A percentile compares a stretch with the other conserved stretches of the same genome.
Conservation (phyloP, 345 rosid species). For the Corchorus olitorius region DNA sequence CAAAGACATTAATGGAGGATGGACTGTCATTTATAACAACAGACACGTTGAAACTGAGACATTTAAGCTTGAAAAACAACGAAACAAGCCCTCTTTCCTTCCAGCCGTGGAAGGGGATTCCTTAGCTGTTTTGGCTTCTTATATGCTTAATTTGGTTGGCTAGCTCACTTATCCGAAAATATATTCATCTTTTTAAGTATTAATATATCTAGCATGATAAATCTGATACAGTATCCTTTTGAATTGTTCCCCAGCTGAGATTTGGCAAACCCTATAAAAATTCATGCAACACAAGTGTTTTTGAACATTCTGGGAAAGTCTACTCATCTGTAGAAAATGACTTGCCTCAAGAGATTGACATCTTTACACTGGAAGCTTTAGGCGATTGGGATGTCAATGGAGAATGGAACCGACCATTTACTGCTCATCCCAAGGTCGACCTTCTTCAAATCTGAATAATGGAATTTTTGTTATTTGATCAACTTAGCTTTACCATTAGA, state of each 20-base stretch:
- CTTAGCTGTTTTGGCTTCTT: conserved; percentile 36
- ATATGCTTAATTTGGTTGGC: conserved; percentile 38
- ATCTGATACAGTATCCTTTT: neutral
- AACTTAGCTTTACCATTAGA: neutral
- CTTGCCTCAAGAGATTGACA: conserved; percentile 42
- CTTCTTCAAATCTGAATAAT: too few relatives aligned
- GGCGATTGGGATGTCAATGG: conserved; percentile 43
- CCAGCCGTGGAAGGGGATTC: conserved; percentile 54
- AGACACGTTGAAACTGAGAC: conserved; percentile 49
- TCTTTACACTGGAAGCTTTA: conserved; percentile 26
- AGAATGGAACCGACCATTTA: conserved; percentile 42
- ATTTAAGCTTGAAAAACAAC: conserved; percentile 41
- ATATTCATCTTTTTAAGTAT: neutral
- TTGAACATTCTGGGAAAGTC: conserved; percentile 41
- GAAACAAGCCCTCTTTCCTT: conserved; percentile 46
- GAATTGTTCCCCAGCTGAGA: conserved; percentile 22
- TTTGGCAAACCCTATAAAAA: conserved; percentile 34
- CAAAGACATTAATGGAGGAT: conserved; percentile 30
- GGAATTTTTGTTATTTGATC: too few relatives aligned
- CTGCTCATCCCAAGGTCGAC: conserved; percentile 45
- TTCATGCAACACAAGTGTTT: conserved; percentile 37
- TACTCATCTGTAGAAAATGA: conserved; percentile 39
- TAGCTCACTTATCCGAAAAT: neutral
- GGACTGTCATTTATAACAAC: conserved; percentile 49
- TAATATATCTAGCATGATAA: neutral